Base-by-base conservation (phyloP, 140 eudicot genomes). In the Anethum foeniculum region DNA sequence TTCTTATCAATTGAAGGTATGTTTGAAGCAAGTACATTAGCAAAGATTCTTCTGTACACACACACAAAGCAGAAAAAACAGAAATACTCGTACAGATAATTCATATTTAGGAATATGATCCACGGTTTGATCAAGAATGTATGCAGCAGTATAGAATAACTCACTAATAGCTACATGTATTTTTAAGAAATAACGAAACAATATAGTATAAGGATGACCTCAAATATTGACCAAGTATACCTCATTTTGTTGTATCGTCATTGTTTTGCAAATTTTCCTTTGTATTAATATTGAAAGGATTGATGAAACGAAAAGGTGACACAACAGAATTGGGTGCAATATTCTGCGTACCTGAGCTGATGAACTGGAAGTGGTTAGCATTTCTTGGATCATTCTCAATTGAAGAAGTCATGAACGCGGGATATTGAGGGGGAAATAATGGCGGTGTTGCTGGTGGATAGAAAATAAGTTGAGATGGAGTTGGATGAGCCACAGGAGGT, bases 361-460 rank as follows among this genome's bases (percentile, higher is more conserved):
- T 76, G 56, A 87, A 85, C 65, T 85, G 88, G 41, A 86, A 84
- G 62, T 85, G 85, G 80, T 84, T 87, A 71, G 83, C 77, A 80
- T 87, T 85, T 79, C 93, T 67, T 18, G 82, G 81, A 60, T 89
- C 92, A 30, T 81, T 85, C 71, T 83, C 93, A 41, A 82, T 88
- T 21, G 81, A 77, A 80, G 84, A 56, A 18, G 83, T 78, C 85
- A 78, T 78, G 56, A 58, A 72, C 6, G 84, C 75, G 81, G 85
- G 74, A 82, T 69, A 79, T 6, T 87, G 86, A 79, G 89, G 86
- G 71, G 75, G 81, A 78, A 80, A 60, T 28, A 89, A 69, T 16
- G 90, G 90, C 14, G 87, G 16, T 25, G 86, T 75, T 78, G 92
- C 78, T 30, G 92, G 82, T 79, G 90, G 91, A 71, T 84, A 82